These are phyloP conservation scores for Pinus albicaulis DNA, from an alignment of 75 land plant genomes.

Conservation along the genomic window DNA sequence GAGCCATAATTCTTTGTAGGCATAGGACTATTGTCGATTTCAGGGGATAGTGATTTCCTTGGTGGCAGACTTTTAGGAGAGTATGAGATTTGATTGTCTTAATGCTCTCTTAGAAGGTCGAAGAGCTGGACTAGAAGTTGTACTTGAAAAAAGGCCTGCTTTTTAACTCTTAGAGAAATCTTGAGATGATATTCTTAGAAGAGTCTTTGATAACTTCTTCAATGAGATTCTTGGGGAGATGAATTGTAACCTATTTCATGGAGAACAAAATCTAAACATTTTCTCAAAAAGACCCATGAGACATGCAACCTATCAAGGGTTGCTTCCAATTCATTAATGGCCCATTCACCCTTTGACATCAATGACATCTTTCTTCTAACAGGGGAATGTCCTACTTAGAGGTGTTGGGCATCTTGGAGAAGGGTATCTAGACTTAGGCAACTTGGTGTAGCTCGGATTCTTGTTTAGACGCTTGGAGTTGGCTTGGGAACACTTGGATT, in stretches of 20 bases:
- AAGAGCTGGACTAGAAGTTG: not conserved
- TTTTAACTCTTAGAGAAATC: constrained; percentile 1
- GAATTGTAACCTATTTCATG: constrained; percentile 9
- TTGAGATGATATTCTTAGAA: constrained; percentile 8
- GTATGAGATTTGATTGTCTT: not conserved
- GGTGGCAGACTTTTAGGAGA: constrained; percentile 9
- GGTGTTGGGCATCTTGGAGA: too few relatives aligned
- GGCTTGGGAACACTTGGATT: too few relatives aligned
- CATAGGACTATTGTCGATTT: constrained; percentile 2
- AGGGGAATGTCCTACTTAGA: too few relatives aligned
- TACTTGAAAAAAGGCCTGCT: not conserved
- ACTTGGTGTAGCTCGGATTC: too few relatives aligned
- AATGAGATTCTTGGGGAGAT: constrained; percentile 1
- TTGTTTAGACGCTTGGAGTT: too few relatives aligned
- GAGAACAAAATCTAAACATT: not conserved
- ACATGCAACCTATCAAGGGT: too few relatives aligned
- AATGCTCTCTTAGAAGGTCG: not conserved
- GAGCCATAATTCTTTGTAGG: not conserved
- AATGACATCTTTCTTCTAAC: too few relatives aligned
- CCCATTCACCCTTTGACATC: too few relatives aligned
- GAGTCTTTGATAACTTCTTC: constrained; percentile 6
- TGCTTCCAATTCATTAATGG: too few relatives aligned
- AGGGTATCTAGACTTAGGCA: too few relatives aligned
- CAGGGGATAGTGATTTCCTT: not conserved
- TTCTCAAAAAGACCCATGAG: too few relatives aligned